phyloP scores from a whole-genome alignment of 192 early-diverging fungal species.

The Coemansia javaensis region DNA sequence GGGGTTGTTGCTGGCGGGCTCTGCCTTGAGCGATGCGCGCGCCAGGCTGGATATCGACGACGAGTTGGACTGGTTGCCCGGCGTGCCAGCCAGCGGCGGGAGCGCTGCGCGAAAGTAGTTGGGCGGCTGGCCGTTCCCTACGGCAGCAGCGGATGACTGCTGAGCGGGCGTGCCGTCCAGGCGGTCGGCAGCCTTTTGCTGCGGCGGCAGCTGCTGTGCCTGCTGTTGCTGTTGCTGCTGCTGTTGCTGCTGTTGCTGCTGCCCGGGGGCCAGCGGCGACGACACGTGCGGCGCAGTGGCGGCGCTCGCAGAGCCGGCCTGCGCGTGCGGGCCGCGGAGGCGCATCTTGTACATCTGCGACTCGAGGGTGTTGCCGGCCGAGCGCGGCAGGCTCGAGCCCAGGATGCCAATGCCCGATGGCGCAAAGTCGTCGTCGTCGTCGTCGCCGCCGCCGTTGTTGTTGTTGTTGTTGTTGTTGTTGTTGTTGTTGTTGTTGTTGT shows the following conservation, averaged over 20 bases:
- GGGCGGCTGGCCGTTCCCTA: constrained; percentile 15
- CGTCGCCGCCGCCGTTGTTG: constrained; percentile 5
- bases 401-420: constrained; percentile 45
- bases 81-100: constrained; percentile 34
- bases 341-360: constrained; percentile 49
- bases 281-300: constrained; percentile 22
- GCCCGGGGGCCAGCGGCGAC: constrained; percentile 26
- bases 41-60: constrained; percentile 43
- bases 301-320: background rate
- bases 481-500: background rate
- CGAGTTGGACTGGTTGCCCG: constrained; percentile 23
- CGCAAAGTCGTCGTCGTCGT: constrained; percentile 11
- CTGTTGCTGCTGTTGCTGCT: constrained; percentile 4
- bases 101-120: constrained; percentile 49
- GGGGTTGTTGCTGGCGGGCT: constrained; percentile 21
- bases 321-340: constrained; percentile 28
- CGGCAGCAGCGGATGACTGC: too few species aligned
- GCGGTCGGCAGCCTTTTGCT: background rate
- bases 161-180: too few species aligned
- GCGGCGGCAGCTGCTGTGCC: background rate
- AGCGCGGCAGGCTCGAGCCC: constrained; percentile 42
- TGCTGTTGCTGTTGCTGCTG: background rate
- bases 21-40: constrained; percentile 19
- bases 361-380: constrained; percentile 37
- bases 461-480: too few species aligned